phyloP scores from a whole-genome alignment of 208 protist species.

The Leishmania tarentolae region DNA sequence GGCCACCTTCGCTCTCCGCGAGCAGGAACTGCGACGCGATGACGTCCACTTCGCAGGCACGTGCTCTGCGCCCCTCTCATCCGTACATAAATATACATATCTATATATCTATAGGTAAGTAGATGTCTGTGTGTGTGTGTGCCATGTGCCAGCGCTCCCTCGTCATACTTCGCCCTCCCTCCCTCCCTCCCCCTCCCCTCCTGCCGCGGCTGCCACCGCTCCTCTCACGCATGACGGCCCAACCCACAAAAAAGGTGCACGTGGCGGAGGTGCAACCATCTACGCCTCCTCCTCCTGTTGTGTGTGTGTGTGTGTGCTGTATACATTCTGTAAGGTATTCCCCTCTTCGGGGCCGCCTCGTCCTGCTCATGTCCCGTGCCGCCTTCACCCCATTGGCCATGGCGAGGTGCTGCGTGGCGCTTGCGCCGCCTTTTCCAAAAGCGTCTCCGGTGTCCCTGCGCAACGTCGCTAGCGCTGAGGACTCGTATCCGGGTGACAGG shows the following conservation, averaged over 20 bases:
- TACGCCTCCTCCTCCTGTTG: background rate
- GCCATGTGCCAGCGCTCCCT: background rate
- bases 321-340: background rate
- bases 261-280: background rate
- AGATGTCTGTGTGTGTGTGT: background rate
- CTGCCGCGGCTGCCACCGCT: too few species aligned
- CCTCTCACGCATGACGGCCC: background rate
- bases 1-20: background rate
- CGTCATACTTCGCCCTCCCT: background rate
- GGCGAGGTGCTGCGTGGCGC: background rate
- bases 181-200: background rate
- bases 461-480: background rate
- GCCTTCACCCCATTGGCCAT: background rate
- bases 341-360: background rate
- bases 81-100: background rate
- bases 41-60: too few species aligned
- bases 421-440: background rate
- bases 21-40: background rate
- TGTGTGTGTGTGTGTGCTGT: background rate
- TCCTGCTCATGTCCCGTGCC: background rate
- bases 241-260: background rate
- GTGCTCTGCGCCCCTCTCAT: background rate
- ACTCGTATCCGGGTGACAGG: background rate
- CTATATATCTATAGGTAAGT: background rate
- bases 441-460: background rate